Conservation (phyloP, 75 land plant species). For the Azolla pinnata region DNA sequence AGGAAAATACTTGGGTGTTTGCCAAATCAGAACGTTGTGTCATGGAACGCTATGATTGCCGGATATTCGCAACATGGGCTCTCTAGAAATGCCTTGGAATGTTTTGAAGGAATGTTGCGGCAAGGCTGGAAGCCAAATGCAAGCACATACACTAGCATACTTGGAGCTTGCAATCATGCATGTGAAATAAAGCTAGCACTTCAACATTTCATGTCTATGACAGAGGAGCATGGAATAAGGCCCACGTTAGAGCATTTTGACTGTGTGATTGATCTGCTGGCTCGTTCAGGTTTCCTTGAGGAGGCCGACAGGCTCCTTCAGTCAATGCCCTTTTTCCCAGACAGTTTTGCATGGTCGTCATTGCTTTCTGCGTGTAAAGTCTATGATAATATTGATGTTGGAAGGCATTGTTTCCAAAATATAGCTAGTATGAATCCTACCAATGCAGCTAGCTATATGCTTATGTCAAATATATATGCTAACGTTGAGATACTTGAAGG, state of each 20-base stretch:
- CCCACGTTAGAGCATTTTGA: slow-evolving; percentile 47
- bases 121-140: slow-evolving; percentile 28
- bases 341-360: slow-evolving; percentile 51
- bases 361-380: slow-evolving; percentile 49
- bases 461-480: slow-evolving; percentile 31
- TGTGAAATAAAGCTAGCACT: slow-evolving; percentile 49
- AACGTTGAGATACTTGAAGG: too few species aligned
- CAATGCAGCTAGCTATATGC: slow-evolving; percentile 28
- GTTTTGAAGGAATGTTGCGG: slow-evolving; percentile 34
- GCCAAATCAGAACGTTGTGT: neutral
- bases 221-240: slow-evolving; percentile 20
- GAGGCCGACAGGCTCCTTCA: slow-evolving; percentile 37
- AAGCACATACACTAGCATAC: slow-evolving; percentile 44
- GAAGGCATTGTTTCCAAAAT: slow-evolving; percentile 26
- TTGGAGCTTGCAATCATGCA: slow-evolving; percentile 57
- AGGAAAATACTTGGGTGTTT: slow-evolving; percentile 1
- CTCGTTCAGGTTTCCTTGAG: slow-evolving; percentile 45
- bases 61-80: slow-evolving; percentile 46
- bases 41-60: slow-evolving; percentile 36
- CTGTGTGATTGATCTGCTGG: slow-evolving; percentile 61
- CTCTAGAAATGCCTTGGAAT: slow-evolving; percentile 23
- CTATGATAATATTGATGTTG: slow-evolving; percentile 32
- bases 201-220: slow-evolving; percentile 41
- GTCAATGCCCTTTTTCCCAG: slow-evolving; percentile 36
- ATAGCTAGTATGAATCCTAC: slow-evolving; percentile 35